Evolutionary conservation across 352 stramenopile species (phyloP), one percentile per base, ranked within the genome.

Genomic region (Paralagenidium karlingii): DNA sequence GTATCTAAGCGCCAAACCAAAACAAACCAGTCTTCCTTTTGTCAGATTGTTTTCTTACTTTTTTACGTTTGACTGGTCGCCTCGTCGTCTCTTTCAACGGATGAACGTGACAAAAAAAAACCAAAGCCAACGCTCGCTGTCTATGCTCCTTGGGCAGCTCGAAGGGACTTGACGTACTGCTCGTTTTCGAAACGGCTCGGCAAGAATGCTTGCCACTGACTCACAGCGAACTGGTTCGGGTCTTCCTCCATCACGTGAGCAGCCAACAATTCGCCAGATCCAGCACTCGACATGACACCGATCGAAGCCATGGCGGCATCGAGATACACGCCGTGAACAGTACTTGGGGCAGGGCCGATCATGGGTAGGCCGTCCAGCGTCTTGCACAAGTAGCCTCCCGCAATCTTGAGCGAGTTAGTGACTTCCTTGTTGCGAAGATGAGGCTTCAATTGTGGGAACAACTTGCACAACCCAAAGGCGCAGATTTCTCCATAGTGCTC

Each of bases 351-450:
- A 9, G 62, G 62, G 12, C 73, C 73, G 30, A 87, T 84, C 32
- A 87, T 39, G 16, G 74, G 74, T 34, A 81, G 58, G 38, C 82
- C 84, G 55, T 84, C 69, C 33, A 77, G 43, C 6, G 67, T 84
- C 49, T 87, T 87, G 60, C 69, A 87, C 38, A 83, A 87, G 51
- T 87, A 84, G 3, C 69, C 69, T 12, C 74, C 69, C 12, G 75
- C 81, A 5, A 87, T 66, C 51, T 80, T 58, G 43, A 87, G 68
- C 0, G 73, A 76, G 24, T 61, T 60, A 31, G 62, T 65, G 4
- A 73, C 66, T 55, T 77, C 51, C n/a, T 58, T 43, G 37, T 78
- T 55, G 10, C 38, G 49, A 8, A 82, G 33, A 43, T 87, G 84
- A 27, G 58, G 58, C 45, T 63, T 71, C 39, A 84, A 50, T 28